A percentile compares a stretch with the other conserved stretches of the same genome.
phyloP scores from a whole-genome alignment of 805 yeast species.

The Lipomyces mesembrius region DNA sequence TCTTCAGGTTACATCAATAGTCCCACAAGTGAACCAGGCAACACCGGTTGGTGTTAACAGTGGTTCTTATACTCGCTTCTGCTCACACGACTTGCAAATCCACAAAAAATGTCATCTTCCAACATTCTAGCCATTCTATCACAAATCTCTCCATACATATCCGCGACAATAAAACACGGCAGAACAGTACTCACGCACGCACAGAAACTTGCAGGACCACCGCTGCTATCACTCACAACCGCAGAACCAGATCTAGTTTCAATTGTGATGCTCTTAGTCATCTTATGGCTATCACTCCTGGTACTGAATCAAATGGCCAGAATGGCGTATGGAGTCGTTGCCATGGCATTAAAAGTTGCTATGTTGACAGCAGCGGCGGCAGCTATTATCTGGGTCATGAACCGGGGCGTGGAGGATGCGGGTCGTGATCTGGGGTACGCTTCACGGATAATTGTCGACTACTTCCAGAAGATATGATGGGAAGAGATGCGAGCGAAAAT shows the following conservation, averaged over 20 bases:
- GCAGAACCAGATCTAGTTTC: slow-evolving; percentile 33
- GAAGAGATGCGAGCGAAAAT: not conserved
- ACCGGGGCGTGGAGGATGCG: slow-evolving; percentile 19
- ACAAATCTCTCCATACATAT: slow-evolving; percentile 4
- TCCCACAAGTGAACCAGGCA: not conserved
- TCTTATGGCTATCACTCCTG: slow-evolving; percentile 36
- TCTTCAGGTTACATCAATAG: not conserved
- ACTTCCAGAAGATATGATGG: slow-evolving; percentile 13
- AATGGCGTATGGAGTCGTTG: slow-evolving; percentile 34
- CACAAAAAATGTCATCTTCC: not conserved
- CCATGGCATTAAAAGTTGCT: slow-evolving; percentile 24
- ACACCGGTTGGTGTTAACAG: not conserved
- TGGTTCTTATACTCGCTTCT: not conserved
- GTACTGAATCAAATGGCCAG: slow-evolving; percentile 34
- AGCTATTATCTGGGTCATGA: slow-evolving; percentile 24
- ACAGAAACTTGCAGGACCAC: slow-evolving; percentile 16
- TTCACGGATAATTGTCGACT: slow-evolving; percentile 5
- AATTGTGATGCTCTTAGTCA: slow-evolving; percentile 28
- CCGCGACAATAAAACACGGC: slow-evolving; percentile 1
- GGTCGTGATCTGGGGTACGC: slow-evolving; percentile 9
- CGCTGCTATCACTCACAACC: slow-evolving; percentile 21
- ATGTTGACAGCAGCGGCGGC: slow-evolving; percentile 20
- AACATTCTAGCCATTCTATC: slow-evolving; percentile 2
- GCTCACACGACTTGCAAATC: not conserved
- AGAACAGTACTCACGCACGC: slow-evolving; percentile 10